These are phyloP conservation scores for Leptodermis oblonga DNA, from an alignment of 257 asterid genomes.

Conservation along the genomic window DNA sequence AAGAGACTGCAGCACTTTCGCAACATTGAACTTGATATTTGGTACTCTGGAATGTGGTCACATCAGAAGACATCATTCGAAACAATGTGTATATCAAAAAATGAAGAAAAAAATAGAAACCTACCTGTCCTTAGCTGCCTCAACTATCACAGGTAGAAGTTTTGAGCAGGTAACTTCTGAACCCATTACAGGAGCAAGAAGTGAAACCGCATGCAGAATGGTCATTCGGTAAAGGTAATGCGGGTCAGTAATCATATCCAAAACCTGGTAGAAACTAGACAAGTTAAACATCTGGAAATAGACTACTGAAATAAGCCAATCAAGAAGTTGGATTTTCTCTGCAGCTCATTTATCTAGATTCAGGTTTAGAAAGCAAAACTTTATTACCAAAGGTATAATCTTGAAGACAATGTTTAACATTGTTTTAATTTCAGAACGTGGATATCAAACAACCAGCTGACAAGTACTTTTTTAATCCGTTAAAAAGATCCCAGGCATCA, in stretches of 20 bases:
- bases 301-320: not conserved
- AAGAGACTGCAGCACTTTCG: constrained; percentile 85
- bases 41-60: constrained; percentile 65
- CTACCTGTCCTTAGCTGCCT: constrained; percentile 75
- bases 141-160: constrained; percentile 51
- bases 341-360: not conserved
- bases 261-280: constrained; percentile 27
- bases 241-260: constrained; percentile 54
- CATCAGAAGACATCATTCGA: constrained; percentile 9
- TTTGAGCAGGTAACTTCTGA: constrained; percentile 47
- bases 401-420: not conserved
- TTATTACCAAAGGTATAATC: not conserved
- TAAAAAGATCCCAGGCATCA: not conserved
- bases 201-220: constrained; percentile 49
- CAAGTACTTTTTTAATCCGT: constrained; percentile 26
- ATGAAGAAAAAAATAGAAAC: not conserved
- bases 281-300: constrained; percentile 1
- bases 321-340: not conserved
- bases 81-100: not conserved
- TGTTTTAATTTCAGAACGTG: not conserved
- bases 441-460: constrained; percentile 51
- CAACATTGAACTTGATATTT: constrained; percentile 85
- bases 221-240: constrained; percentile 59
- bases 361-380: not conserved
- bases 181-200: constrained; percentile 57